Conservation (phyloP, 306 rosid genomes). For the Citrullus amarus region DNA sequence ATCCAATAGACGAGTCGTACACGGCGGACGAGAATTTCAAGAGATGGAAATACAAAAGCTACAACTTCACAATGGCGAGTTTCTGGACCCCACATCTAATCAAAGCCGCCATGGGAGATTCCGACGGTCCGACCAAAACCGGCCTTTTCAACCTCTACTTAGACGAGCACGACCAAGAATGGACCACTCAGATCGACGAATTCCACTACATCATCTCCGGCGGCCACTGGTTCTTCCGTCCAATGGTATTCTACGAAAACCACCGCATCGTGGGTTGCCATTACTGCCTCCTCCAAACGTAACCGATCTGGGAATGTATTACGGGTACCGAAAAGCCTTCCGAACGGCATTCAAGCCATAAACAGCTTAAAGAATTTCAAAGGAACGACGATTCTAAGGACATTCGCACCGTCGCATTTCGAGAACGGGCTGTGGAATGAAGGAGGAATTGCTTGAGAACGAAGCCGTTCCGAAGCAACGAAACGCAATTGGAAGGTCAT, state of each 20-base stretch:
- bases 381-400: conserved; percentile 53
- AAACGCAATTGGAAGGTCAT: conserved; percentile 41
- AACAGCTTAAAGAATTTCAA: conserved; percentile 37
- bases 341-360: conserved; percentile 51
- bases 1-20: conserved; percentile 61
- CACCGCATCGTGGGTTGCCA: conserved; percentile 52
- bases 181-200: conserved; percentile 42
- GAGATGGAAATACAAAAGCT: conserved; percentile 57
- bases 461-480: conserved; percentile 55
- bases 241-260: conserved; percentile 45
- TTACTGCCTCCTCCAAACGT: conserved; percentile 44
- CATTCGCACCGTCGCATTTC: conserved; percentile 72
- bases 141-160: conserved; percentile 58
- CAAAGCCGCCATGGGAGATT: conserved; percentile 28
- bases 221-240: conserved; percentile 74
- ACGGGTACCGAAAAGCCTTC: conserved; percentile 54
- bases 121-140: conserved; percentile 35
- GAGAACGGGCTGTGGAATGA: conserved; percentile 68
- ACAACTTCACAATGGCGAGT: conserved; percentile 68
- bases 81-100: conserved; percentile 78
- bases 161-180: conserved; percentile 52
- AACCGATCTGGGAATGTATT: conserved; percentile 45
- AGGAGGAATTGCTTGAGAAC: conserved; percentile 63
- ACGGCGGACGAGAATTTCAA: conserved; percentile 44
- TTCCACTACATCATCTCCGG: conserved; percentile 53